These are phyloP conservation scores for Mycena galericulata DNA, from an alignment of 768 basidiomycete species.

Conservation along the genomic window DNA sequence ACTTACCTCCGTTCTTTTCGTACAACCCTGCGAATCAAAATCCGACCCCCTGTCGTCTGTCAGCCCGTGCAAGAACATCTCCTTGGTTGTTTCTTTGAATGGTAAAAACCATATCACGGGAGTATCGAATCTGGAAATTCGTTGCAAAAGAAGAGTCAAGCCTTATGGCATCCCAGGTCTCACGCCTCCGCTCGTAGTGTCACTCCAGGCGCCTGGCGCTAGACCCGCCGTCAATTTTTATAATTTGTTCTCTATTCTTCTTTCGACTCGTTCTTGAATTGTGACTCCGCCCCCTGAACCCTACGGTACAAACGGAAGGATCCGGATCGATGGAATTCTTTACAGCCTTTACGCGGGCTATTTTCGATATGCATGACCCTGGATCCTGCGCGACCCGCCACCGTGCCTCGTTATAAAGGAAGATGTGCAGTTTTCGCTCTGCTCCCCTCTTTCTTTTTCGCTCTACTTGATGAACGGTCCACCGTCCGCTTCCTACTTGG, in stretches of 20 bases:
- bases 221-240: slow-evolving; percentile 3
- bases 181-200: not conserved
- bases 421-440: no score
- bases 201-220: not conserved
- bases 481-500: not conserved
- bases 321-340: not conserved
- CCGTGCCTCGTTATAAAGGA: slow-evolving; percentile 8
- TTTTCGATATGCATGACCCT: not conserved
- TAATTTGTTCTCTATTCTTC: not conserved
- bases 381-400: not conserved
- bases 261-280: not conserved
- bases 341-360: slow-evolving; percentile 8
- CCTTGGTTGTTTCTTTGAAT: not conserved
- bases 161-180: not conserved
- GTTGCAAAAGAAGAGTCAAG: not conserved
- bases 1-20: not conserved
- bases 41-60: not conserved
- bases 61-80: not conserved
- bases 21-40: not conserved
- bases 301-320: not conserved
- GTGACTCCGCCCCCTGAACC: not conserved
- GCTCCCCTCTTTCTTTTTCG: no score
- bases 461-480: not conserved
- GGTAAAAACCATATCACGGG: not conserved
- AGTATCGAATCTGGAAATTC: not conserved